Base-by-base conservation (phyloP, 108 stramenopile species). In the Skeletonema potamos region DNA sequence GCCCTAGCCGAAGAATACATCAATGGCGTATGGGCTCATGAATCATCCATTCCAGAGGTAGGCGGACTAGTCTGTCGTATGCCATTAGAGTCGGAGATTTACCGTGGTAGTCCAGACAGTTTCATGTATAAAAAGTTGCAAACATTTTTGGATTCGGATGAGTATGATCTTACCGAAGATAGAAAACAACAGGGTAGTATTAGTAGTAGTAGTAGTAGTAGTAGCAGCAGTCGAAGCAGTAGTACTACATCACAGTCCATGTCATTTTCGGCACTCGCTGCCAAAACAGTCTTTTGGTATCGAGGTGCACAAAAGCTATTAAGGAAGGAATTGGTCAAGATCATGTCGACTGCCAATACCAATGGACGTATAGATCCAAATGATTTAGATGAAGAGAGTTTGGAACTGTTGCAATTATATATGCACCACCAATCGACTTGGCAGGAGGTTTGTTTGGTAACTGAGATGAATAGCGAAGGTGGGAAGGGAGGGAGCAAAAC, bases 401-500 rank as follows among this genome's bases (percentile, higher is more conserved):
- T 81, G 32, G 89, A 93, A 58, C 55, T 93, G 65, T 77, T 93
- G 36, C 44, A 63, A 27, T 37, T 89, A 27, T 93, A 85, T 70
- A 60, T 90, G 59, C 86, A 93, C 37, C 77, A 93, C 57, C 92
- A 90, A 27, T 77, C 89, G 57, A 68, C 82, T 5, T 93, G 92
- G 92, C 92, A 93, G 70, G 87, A 90, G 72, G 92, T 93, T 1
- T 87, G 89, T 77, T 65, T 93, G 12, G 86, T 90, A 3, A 39
- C 85, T 26, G 87, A 90, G 54, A 64, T 64, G 10, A 56, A 85
- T 44, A 46, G 27, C 2, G 77, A 79, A 9, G 68, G 24, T 12
- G 68, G 86, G 6, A 36, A 27, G 3, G 77, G 82, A 10, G 68
- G 26, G 18, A 72, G 88, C 7, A 80, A 48, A 56, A 79, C 92